Evolutionary conservation across 768 basidiomycete species (phyloP).

Genomic region (Tylopilus balloui): DNA sequence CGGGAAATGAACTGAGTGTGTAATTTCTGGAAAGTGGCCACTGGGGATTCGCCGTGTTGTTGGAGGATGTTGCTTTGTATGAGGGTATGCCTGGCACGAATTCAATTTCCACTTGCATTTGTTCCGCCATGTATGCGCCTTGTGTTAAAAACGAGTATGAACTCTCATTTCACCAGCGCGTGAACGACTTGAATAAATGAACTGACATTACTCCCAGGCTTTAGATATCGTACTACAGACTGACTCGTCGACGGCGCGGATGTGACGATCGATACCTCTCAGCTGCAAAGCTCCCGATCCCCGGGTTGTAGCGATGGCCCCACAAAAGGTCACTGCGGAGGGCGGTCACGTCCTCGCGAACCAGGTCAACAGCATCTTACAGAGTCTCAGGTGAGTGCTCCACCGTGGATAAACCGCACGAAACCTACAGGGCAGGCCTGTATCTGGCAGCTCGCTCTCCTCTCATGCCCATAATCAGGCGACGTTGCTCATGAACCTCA

Average conservation of each 20-base stretch:
- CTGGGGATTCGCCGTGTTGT: constrained; percentile 2
- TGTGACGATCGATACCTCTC: background rate
- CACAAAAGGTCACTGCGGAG: constrained; percentile 6
- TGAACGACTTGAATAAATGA: too few relatives aligned
- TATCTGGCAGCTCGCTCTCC: constrained; percentile 16
- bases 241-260: background rate
- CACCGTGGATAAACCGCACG: constrained; percentile 30
- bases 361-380: constrained; percentile 30
- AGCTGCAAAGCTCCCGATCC: background rate
- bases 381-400: constrained; percentile 24
- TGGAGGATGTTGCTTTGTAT: constrained; percentile 15
- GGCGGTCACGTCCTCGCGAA: constrained; percentile 10
- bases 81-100: constrained; percentile 33
- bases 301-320: constrained; percentile 4
- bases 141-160: constrained; percentile 28
- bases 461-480: constrained; percentile 36
- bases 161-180: background rate
- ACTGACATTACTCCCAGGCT: too few relatives aligned
- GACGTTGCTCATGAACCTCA: constrained; percentile 43
- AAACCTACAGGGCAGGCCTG: constrained; percentile 40
- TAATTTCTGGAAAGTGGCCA: constrained; percentile 4
- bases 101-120: constrained; percentile 16
- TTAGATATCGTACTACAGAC: too few relatives aligned
- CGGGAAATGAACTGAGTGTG: constrained; percentile 79
- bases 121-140: constrained; percentile 26